Conservation (phyloP, 768 basidiomycete species). For the Mycena epipterygia region DNA sequence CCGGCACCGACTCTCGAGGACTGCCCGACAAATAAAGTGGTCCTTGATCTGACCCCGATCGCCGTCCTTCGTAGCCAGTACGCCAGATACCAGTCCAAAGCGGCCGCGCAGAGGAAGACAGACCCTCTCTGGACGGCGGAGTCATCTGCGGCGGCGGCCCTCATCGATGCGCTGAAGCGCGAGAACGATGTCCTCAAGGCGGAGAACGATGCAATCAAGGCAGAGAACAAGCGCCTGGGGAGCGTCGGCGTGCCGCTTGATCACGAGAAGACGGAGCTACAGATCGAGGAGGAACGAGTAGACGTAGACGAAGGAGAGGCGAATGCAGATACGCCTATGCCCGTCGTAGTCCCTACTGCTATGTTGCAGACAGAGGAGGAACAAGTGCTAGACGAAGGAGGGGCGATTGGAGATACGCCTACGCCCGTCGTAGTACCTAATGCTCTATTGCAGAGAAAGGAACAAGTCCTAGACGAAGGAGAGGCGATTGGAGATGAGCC, state of each 20-base stretch:
- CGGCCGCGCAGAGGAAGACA: background rate
- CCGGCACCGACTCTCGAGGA: background rate
- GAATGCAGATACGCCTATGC: background rate
- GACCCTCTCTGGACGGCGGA: slow-evolving; percentile 5
- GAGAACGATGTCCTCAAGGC: slow-evolving; percentile 16
- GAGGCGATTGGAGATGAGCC: background rate
- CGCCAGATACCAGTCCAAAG: background rate
- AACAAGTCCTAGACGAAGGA: too few species aligned
- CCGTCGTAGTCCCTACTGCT: background rate
- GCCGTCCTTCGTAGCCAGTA: slow-evolving; percentile 2
- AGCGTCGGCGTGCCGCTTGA: background rate
- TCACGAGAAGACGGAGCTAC: background rate
- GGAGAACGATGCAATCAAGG: slow-evolving; percentile 8
- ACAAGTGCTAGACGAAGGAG: background rate
- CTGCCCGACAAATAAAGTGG: too few species aligned
- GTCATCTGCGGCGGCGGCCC: background rate
- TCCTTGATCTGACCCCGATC: background rate
- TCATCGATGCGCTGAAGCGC: slow-evolving; percentile 6
- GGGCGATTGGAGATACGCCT: background rate
- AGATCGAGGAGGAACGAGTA: background rate
- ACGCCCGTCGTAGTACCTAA: background rate
- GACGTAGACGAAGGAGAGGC: too few species aligned
- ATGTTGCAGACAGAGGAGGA: background rate
- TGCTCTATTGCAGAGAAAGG: background rate
- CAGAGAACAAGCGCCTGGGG: slow-evolving; percentile 1